These are phyloP conservation scores for Aspergillus pseudotamarii DNA, from an alignment of 2,329 filamentous ascomycete species.

Conservation along the genomic window DNA sequence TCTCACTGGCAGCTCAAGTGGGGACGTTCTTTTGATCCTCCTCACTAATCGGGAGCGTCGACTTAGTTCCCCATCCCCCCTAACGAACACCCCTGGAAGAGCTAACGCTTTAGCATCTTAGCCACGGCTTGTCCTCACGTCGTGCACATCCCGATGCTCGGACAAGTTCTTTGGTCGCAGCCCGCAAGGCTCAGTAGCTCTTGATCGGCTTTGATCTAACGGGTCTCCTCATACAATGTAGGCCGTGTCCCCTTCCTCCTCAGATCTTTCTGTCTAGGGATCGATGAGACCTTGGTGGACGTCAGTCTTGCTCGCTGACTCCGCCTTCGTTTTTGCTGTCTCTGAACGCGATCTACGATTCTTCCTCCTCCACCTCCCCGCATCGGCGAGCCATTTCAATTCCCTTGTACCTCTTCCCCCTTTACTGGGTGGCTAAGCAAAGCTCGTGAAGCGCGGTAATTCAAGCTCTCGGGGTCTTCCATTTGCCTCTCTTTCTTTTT, in stretches of 20 bases:
- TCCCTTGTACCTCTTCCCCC: neutral
- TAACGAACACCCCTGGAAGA: slow-evolving; percentile 37
- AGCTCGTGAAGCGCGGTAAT: slow-evolving; percentile 8
- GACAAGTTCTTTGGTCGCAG: neutral
- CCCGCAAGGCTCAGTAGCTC: slow-evolving; percentile 14
- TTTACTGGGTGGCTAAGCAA: slow-evolving; percentile 10
- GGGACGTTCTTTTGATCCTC: slow-evolving; percentile 25
- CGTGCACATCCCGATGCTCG: slow-evolving; percentile 13
- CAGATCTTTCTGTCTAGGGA: slow-evolving; percentile 14
- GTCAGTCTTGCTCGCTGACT: slow-evolving; percentile 7
- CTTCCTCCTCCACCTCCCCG: slow-evolving; percentile 1
- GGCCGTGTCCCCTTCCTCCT: slow-evolving; percentile 14
- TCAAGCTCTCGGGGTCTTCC: neutral
- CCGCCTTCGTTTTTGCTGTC: slow-evolving; percentile 7
- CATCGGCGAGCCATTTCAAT: slow-evolving; percentile 9
- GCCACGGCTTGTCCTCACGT: slow-evolving; percentile 18
- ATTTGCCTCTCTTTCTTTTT: neutral
- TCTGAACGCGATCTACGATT: slow-evolving; percentile 6
- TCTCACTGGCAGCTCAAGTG: slow-evolving; percentile 35
- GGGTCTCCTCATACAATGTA: slow-evolving; percentile 2
- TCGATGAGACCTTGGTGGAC: slow-evolving; percentile 12
- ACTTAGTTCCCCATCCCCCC: slow-evolving; percentile 33
- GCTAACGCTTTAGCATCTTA: slow-evolving; percentile 21
- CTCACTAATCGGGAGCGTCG: slow-evolving; percentile 35
- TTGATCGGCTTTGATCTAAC: slow-evolving; percentile 19